Base-by-base conservation (phyloP, 164 flowering plant species). In the Magnolia kwangsiensis region DNA sequence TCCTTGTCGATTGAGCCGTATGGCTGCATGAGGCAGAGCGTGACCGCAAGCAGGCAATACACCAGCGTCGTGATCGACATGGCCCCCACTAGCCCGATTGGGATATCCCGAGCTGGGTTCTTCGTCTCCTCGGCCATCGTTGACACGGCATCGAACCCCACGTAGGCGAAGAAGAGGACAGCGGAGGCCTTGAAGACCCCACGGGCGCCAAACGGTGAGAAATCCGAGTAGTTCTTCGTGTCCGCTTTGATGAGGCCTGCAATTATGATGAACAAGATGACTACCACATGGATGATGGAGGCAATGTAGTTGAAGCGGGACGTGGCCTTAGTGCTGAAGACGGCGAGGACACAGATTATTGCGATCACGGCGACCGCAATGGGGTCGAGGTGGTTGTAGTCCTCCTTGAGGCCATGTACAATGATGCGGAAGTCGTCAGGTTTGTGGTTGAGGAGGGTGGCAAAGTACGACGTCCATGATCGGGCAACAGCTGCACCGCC, bases 61-160 rank as follows among this genome's bases (percentile, higher is more conserved):
- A 72, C 23, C 1, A 71, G 0, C 18, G 85, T 85, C n/a, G 79
- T 80, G 67, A 88, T 71, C 6, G 76, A 71, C 92, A 91, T 90
- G 18, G 95, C 83, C 0, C 93, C 93, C 1, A 90, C 78, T 1
- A 91, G 84, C 1, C 95, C 95, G 45, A 91, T 85, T 1, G 95
- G 95, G 51, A 91, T 88, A 72, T 91, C 93, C 6, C 79, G 64
- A 0, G 80, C 88, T 0, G 96, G 96, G 63, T 91, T 86, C 74
- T 88, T 88, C 0, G 89, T 88, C 74, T 91, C 96, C 78, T 91
- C 96, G 0, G 92, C 96, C 89, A 91, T 76, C 8, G 93, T 91
- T 0, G 96, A 68, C 0, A 91, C 86, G 0, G 81, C 89, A 50
- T 91, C 93, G 72, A 89, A 91, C 1, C 95, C 92, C 1, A 84